phyloP scores from a whole-genome alignment of 768 basidiomycete species.

The Pholiota molesta region DNA sequence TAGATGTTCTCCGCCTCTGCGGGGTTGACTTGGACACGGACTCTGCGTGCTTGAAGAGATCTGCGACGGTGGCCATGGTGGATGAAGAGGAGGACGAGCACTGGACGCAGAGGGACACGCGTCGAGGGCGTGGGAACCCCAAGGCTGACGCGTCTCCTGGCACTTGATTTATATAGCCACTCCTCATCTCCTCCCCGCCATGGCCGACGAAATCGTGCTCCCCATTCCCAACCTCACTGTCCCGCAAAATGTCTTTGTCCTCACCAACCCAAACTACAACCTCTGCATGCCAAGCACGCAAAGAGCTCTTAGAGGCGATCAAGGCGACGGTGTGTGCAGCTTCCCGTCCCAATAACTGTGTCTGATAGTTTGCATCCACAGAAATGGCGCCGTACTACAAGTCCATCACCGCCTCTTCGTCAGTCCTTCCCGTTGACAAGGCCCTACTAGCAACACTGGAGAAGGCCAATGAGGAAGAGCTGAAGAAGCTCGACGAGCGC shows the following conservation, averaged over 20 bases:
- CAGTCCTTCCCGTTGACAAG: constrained; percentile 51
- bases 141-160: constrained; percentile 37
- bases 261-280: constrained; percentile 61
- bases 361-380: constrained; percentile 27
- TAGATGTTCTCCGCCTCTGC: constrained; percentile 74
- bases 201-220: constrained; percentile 85
- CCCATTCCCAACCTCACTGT: constrained; percentile 87
- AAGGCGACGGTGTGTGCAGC: constrained; percentile 69
- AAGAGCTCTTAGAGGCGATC: constrained; percentile 71
- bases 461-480: constrained; percentile 69
- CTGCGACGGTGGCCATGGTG: constrained; percentile 32
- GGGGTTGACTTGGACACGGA: constrained; percentile 43
- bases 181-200: constrained; percentile 33
- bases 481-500: constrained; percentile 75
- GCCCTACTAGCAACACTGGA: constrained; percentile 61
- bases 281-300: constrained; percentile 71
- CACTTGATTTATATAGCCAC: background rate
- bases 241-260: constrained; percentile 77
- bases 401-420: constrained; percentile 51
- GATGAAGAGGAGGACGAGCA: constrained; percentile 16
- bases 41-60: constrained; percentile 61
- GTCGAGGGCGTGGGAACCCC: constrained; percentile 35
- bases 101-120: constrained; percentile 27
- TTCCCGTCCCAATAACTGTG: background rate
- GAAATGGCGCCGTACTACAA: constrained; percentile 91